Base-by-base conservation (phyloP, 2,329 filamentous ascomycete genomes). In the Aspergillus hortae region DNA sequence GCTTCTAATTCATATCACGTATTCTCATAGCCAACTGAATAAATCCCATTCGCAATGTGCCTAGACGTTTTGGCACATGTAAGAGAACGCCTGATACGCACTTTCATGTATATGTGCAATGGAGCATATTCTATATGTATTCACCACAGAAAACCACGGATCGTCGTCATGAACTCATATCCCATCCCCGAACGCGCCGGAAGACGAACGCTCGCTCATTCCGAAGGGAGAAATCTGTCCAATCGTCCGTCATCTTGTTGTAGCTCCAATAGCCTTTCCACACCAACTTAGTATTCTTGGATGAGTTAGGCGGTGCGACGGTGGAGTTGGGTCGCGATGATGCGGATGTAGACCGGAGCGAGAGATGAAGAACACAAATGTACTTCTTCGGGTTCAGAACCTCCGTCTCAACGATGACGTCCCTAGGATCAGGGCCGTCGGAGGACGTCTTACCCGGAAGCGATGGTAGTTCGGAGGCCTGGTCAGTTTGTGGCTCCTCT, bases 241-340 rank as follows among this genome's bases (percentile, higher is more conserved):
- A 94, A 71, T 96, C 92, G 67, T 95, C 91, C 6, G 90, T 95
- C 64, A 95, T 71, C 60, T 83, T 82, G 67, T 97, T 95, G 67
- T 95, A 92, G 74, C 87, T 92, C 83, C 90, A 95, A 67, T 92
- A 96, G 1, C 88, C 87, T 62, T 88, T 87, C 92, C 94, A 99
- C 0, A 78, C 75, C 46, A 99, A 73, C 72, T 95, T 96, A 56
- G 92, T 96, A 64, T 95, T 96, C 66, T 85, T 84, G 0, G 85
- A 77, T 1, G 77, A 75, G 45, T 72, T 74, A 6, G 63, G 55
- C 33, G 59, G 56, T 10, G 59, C 35, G 14, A 53, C 48, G 12
- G 52, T 57, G 10, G 59, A 41, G 0, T 79, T 80, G 57, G 79
- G 81, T 6, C 65, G 62, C 27, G 68, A 64, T 11, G 83, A 80